phyloP scores from a whole-genome alignment of 2,329 filamentous ascomycete genomes.

The Scolecobasidium constrictum region DNA sequence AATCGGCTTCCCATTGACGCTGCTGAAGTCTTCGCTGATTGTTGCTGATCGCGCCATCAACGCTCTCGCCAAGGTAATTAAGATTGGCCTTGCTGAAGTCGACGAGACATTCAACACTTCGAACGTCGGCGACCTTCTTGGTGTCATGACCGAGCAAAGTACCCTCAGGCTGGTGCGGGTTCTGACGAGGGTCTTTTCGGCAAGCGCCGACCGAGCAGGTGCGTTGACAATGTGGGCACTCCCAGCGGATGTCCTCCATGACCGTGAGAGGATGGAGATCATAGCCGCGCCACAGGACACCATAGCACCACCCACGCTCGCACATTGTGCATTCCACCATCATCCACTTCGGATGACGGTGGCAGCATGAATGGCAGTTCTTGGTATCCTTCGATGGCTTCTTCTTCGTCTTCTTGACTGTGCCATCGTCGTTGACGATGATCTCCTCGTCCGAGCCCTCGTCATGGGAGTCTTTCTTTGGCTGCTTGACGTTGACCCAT shows the following conservation, averaged over 20 bases:
- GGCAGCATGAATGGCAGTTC: constrained; percentile 72
- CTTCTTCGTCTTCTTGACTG: constrained; percentile 54
- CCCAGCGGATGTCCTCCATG: constrained; percentile 73
- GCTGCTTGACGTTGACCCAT: constrained; percentile 69
- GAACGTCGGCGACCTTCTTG: constrained; percentile 75
- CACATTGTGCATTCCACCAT: constrained; percentile 74
- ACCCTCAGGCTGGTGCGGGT: constrained; percentile 75
- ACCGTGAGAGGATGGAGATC: constrained; percentile 77
- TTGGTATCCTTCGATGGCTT: constrained; percentile 41
- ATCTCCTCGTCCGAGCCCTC: constrained; percentile 37
- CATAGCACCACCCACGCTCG: constrained; percentile 75
- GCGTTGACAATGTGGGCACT: constrained; percentile 74
- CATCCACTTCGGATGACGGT: constrained; percentile 73
- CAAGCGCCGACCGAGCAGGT: constrained; percentile 84
- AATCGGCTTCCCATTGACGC: constrained; percentile 43
- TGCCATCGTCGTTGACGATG: constrained; percentile 53
- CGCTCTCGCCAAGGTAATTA: constrained; percentile 59
- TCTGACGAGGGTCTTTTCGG: constrained; percentile 54
- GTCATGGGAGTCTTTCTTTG: constrained; percentile 32
- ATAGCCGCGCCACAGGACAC: constrained; percentile 82
- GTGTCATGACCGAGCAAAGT: constrained; percentile 89
- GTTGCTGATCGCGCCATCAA: constrained; percentile 16
- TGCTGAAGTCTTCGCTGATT: constrained; percentile 13
- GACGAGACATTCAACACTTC: constrained; percentile 81
- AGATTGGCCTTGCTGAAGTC: constrained; percentile 87